A percentile compares a stretch with the other conserved stretches of the same genome.
phyloP scores from a whole-genome alignment of 768 basidiomycete genomes.

The Leccinum disarticulatum region DNA sequence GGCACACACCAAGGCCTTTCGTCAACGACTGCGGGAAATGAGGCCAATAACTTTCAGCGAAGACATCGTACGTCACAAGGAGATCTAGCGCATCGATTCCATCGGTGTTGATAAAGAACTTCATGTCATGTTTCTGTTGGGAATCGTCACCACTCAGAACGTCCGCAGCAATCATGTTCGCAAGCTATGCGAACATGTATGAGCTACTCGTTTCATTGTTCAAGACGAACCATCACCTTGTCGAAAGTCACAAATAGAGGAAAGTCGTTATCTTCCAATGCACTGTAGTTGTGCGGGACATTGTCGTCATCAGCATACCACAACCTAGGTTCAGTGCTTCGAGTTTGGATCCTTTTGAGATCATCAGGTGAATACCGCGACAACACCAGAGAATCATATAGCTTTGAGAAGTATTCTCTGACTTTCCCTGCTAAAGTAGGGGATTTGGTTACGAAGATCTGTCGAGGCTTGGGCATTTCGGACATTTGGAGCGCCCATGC shows the following conservation, averaged over 20 bases:
- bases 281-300: constrained; percentile 50
- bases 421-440: constrained; percentile 63
- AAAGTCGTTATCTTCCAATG: constrained; percentile 59
- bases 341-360: constrained; percentile 31
- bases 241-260: constrained; percentile 72
- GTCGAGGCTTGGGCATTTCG: too few species aligned
- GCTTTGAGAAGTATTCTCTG: constrained; percentile 57
- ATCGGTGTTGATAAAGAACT: constrained; percentile 15
- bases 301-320: constrained; percentile 32
- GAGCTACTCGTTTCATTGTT: not conserved
- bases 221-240: constrained; percentile 37
- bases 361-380: constrained; percentile 38
- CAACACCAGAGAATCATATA: constrained; percentile 45
- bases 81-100: constrained; percentile 19
- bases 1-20: constrained; percentile 50
- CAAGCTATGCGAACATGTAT: constrained; percentile 16
- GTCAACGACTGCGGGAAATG: constrained; percentile 51
- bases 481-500: constrained; percentile 40
- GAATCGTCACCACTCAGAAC: constrained; percentile 11
- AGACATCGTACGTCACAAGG: constrained; percentile 47
- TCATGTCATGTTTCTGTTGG: constrained; percentile 5
- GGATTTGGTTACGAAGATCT: constrained; percentile 74
- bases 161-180: constrained; percentile 28
- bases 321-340: constrained; percentile 27
- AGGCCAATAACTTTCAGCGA: constrained; percentile 56